phyloP scores from a whole-genome alignment of 805 yeast species.

The Pichia heedii region DNA sequence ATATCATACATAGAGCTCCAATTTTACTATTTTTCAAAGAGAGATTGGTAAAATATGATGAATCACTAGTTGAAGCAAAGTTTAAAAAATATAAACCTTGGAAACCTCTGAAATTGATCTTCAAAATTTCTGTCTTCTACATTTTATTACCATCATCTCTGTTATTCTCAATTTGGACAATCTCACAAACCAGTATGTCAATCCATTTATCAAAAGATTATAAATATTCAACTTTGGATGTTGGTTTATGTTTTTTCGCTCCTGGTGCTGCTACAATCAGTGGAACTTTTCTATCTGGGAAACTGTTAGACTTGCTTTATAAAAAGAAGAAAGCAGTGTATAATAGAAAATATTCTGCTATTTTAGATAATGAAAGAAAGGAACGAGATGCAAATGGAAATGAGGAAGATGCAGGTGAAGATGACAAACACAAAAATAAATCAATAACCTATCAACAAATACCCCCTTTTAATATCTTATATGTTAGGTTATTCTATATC shows the following conservation, averaged over 20 bases:
- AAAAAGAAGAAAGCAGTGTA: slow-evolving; percentile 26
- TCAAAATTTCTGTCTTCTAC: slow-evolving; percentile 28
- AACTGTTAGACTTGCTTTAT: slow-evolving; percentile 45
- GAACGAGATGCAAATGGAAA: background rate
- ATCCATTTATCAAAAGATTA: slow-evolving; percentile 44
- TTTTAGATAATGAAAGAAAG: background rate
- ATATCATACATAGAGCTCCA: slow-evolving; percentile 36
- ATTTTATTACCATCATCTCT: slow-evolving; percentile 48
- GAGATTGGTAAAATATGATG: slow-evolving; percentile 26
- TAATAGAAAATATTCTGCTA: slow-evolving; percentile 13
- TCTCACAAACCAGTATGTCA: slow-evolving; percentile 57
- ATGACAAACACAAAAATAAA: slow-evolving; percentile 1
- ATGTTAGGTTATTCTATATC: slow-evolving; percentile 42
- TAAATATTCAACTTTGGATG: slow-evolving; percentile 40
- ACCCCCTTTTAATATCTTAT: slow-evolving; percentile 44
- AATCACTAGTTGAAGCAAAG: slow-evolving; percentile 9
- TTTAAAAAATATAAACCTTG: slow-evolving; percentile 23
- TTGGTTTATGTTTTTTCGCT: slow-evolving; percentile 68
- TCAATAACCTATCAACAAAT: background rate
- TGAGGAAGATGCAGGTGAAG: background rate
- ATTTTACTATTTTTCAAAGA: slow-evolving; percentile 26
- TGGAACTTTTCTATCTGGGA: slow-evolving; percentile 55
- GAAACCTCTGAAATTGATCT: slow-evolving; percentile 14
- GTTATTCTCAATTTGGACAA: slow-evolving; percentile 62
- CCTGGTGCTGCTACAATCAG: slow-evolving; percentile 58